phyloP scores from a whole-genome alignment of 2,329 filamentous ascomycete genomes.

The Claviceps digitariae region DNA sequence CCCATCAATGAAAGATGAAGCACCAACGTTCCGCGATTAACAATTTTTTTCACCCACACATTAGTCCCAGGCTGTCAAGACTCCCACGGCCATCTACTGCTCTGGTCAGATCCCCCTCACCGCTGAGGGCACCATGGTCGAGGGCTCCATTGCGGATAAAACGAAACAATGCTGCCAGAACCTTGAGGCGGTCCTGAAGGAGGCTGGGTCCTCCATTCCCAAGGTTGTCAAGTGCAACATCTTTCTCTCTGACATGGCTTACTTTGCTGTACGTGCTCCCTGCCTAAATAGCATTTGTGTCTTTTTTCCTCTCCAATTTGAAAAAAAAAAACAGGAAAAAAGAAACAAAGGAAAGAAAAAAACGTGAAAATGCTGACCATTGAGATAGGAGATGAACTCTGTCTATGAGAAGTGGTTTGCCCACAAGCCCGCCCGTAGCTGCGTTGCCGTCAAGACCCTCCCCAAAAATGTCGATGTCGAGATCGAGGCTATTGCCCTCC shows the following conservation, averaged over 20 bases:
- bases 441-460: slow-evolving; percentile 78
- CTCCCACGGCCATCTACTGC: slow-evolving; percentile 50
- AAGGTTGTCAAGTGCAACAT: slow-evolving; percentile 86
- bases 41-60: not conserved
- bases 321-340: not conserved
- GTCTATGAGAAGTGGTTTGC: slow-evolving; percentile 74
- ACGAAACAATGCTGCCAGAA: slow-evolving; percentile 56
- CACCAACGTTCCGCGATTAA: not conserved
- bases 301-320: not conserved
- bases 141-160: slow-evolving; percentile 50
- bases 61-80: slow-evolving; percentile 55
- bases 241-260: slow-evolving; percentile 82
- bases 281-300: not conserved
- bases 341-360: not conserved
- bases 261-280: slow-evolving; percentile 52
- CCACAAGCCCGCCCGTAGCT: slow-evolving; percentile 78
- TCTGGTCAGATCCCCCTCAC: slow-evolving; percentile 61
- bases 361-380: not conserved
- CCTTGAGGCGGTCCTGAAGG: slow-evolving; percentile 69
- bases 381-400: slow-evolving; percentile 56
- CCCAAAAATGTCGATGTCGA: slow-evolving; percentile 79
- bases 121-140: slow-evolving; percentile 38
- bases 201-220: slow-evolving; percentile 62
- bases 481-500: slow-evolving; percentile 75
- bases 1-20: not conserved